phyloP scores from a whole-genome alignment of 768 basidiomycete genomes.

The Pisolithus orientalis region DNA sequence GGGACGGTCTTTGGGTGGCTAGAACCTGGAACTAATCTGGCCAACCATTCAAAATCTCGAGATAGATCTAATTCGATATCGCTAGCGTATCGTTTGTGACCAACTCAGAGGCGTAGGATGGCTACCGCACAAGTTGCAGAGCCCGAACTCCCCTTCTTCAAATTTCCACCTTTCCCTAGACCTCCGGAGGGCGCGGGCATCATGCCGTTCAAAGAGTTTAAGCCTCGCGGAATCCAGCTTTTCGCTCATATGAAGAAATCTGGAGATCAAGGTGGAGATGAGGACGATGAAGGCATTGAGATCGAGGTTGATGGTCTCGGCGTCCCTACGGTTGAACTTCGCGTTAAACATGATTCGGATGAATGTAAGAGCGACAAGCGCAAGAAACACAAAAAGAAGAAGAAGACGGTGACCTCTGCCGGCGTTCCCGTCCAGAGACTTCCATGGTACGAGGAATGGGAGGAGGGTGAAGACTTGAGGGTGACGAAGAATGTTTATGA shows the following conservation, averaged over 20 bases:
- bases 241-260: slow-evolving; percentile 31
- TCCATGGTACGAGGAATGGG: slow-evolving; percentile 73
- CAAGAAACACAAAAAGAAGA: slow-evolving; percentile 26
- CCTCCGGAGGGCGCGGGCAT: slow-evolving; percentile 41
- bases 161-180: slow-evolving; percentile 44
- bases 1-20: too few species aligned
- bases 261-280: slow-evolving; percentile 27
- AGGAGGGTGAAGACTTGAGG: slow-evolving; percentile 48
- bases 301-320: slow-evolving; percentile 55
- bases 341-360: slow-evolving; percentile 48
- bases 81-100: slow-evolving; percentile 1
- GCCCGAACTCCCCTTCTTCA: slow-evolving; percentile 17
- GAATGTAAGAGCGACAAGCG: slow-evolving; percentile 50
- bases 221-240: slow-evolving; percentile 51
- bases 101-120: not conserved
- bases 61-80: slow-evolving; percentile 4
- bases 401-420: slow-evolving; percentile 29
- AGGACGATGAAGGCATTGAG: slow-evolving; percentile 36
- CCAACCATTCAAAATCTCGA: slow-evolving; percentile 12
- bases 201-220: slow-evolving; percentile 52
- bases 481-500: slow-evolving; percentile 38
- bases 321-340: slow-evolving; percentile 56
- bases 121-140: slow-evolving; percentile 7
- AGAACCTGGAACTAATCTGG: too few species aligned
- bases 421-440: slow-evolving; percentile 18